Evolutionary conservation across 306 rosid species (phyloP).

Genomic region (Hippophae tibetana): DNA sequence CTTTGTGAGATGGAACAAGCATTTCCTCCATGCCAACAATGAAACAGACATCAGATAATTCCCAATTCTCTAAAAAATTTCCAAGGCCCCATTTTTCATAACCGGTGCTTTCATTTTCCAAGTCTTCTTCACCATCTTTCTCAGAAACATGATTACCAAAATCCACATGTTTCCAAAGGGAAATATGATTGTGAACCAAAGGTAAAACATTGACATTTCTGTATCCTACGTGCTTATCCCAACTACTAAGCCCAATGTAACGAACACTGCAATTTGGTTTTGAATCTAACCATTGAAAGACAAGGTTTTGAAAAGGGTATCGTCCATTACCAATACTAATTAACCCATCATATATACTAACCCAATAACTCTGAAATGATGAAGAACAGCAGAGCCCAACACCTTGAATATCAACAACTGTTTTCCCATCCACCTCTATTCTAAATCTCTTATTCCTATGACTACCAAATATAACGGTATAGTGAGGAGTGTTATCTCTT

Average conservation of each 20-base stretch:
- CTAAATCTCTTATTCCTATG: slow-evolving; percentile 71
- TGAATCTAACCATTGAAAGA: slow-evolving; percentile 85
- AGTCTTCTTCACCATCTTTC: slow-evolving; percentile 34
- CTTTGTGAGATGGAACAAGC: slow-evolving; percentile 83
- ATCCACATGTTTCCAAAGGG: slow-evolving; percentile 51
- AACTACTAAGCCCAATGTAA: slow-evolving; percentile 89
- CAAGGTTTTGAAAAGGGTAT: slow-evolving; percentile 76
- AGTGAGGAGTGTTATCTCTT: slow-evolving; percentile 82
- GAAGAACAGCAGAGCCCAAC: slow-evolving; percentile 71
- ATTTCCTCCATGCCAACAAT: slow-evolving; percentile 52
- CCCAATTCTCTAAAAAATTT: slow-evolving; percentile 74
- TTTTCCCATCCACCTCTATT: slow-evolving; percentile 69
- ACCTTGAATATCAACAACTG: slow-evolving; percentile 76
- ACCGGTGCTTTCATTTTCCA: slow-evolving; percentile 30
- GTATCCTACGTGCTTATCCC: slow-evolving; percentile 93
- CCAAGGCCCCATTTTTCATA: slow-evolving; percentile 75
- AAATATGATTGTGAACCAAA: slow-evolving; percentile 39
- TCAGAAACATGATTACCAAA: slow-evolving; percentile 38
- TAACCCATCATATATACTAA: slow-evolving; percentile 81
- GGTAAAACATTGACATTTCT: slow-evolving; percentile 78
- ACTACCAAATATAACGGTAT: slow-evolving; percentile 84
- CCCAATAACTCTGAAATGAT: slow-evolving; percentile 87
- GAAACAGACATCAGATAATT: slow-evolving; percentile 61
- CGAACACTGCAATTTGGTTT: slow-evolving; percentile 66
- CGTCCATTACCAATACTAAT: slow-evolving; percentile 78